Percentiles rank a stretch among this genome's conserved stretches.
These are phyloP conservation scores for Polyporus tsugae DNA, from an alignment of 1,284 basidiomycete genomes.

Conservation along the genomic window DNA sequence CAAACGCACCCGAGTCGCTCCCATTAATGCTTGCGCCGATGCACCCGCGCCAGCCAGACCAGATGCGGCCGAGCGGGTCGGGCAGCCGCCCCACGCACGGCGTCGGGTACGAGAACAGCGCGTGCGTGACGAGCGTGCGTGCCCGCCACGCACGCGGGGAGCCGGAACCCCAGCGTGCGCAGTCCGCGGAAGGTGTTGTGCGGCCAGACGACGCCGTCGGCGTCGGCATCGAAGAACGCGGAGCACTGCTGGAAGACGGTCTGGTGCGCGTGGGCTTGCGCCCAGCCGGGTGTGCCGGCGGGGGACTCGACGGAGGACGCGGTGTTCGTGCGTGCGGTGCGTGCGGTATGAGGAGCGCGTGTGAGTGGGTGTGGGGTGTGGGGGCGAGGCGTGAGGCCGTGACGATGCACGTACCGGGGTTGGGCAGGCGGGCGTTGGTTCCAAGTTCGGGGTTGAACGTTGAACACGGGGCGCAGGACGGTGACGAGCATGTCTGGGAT, in stretches of 20 bases:
- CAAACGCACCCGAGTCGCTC: constrained; percentile 53
- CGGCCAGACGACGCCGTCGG: constrained; percentile 56
- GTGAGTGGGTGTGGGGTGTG: too few species aligned
- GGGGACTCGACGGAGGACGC: constrained; percentile 25
- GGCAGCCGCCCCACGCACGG: constrained; percentile 36
- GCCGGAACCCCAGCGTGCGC: constrained; percentile 51
- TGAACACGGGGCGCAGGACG: constrained; percentile 30
- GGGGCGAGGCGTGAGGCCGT: background rate
- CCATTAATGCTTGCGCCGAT: constrained; percentile 57
- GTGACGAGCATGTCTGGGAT: constrained; percentile 30
- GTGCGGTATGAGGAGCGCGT: constrained; percentile 7
- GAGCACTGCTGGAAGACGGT: constrained; percentile 52
- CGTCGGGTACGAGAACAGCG: constrained; percentile 48
- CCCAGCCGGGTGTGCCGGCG: constrained; percentile 31
- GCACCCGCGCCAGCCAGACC: constrained; percentile 47
- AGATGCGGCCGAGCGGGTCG: constrained; percentile 55
- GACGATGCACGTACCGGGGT: constrained; percentile 25
- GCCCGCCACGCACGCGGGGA: constrained; percentile 47
- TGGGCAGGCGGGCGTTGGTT: constrained; percentile 23
- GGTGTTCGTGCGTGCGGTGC: constrained; percentile 32
- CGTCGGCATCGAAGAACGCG: constrained; percentile 52
- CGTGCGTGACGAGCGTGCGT: constrained; percentile 47
- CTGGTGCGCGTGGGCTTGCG: constrained; percentile 28
- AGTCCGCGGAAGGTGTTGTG: constrained; percentile 53
- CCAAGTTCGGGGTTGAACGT: constrained; percentile 28